Conservation (phyloP, 75 land plant species). For the Gnetum montanum region DNA sequence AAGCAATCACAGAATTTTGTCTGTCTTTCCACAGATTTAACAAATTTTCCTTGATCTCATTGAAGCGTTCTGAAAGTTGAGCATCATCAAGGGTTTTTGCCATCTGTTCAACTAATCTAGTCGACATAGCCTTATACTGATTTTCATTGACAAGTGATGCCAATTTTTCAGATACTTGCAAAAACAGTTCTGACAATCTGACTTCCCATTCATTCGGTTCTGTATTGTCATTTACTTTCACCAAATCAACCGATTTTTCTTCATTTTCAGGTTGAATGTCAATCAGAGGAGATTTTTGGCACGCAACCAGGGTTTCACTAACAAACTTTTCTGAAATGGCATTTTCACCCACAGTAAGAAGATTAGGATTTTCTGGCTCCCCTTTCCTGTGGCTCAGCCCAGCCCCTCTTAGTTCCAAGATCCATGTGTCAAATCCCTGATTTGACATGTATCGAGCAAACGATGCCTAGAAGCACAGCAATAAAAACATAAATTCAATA, state of each 20-base stretch:
- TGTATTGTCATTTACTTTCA: slow-evolving; percentile 9
- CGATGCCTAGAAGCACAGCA: slow-evolving; percentile 51
- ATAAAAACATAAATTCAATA: neutral
- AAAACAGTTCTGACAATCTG: slow-evolving; percentile 48
- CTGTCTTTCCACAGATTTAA: slow-evolving; percentile 52
- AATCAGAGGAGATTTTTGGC: neutral
- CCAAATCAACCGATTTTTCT: slow-evolving; percentile 10
- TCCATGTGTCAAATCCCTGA: slow-evolving; percentile 97
- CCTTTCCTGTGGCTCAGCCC: slow-evolving; percentile 63
- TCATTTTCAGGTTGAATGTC: slow-evolving; percentile 5
- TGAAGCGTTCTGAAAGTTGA: slow-evolving; percentile 49
- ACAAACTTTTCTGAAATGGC: neutral
- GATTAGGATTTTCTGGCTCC: slow-evolving; percentile 25
- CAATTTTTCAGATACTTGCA: slow-evolving; percentile 49
- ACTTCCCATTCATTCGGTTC: slow-evolving; percentile 45
- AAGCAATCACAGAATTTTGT: slow-evolving; percentile 47
- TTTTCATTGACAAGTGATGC: slow-evolving; percentile 68
- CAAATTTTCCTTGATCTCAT: slow-evolving; percentile 64
- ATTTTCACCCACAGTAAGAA: slow-evolving; percentile 5
- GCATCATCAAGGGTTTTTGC: slow-evolving; percentile 68
- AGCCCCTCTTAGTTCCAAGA: slow-evolving; percentile 91
- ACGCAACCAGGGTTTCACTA: slow-evolving; percentile 11
- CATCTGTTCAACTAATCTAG: slow-evolving; percentile 67
- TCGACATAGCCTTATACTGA: slow-evolving; percentile 54
- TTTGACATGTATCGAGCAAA: slow-evolving; percentile 84